These are phyloP conservation scores for Trypanosoma rangeli DNA, from an alignment of 208 protist species.

Conservation along the genomic window DNA sequence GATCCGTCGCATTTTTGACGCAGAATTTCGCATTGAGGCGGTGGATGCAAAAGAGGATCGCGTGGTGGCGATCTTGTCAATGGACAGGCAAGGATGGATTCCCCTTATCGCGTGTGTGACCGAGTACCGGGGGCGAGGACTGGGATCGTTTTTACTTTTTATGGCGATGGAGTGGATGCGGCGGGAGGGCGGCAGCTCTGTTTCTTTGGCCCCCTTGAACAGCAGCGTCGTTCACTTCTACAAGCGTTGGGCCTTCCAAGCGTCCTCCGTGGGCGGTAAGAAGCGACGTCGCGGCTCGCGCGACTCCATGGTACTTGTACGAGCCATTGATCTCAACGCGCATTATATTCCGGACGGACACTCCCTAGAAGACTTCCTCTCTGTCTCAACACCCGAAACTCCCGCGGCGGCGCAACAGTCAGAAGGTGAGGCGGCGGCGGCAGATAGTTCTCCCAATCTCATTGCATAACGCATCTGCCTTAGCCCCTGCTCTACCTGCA, in stretches of 20 bases:
- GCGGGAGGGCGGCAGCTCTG: conserved; percentile 10
- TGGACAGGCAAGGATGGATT: conserved; percentile 40
- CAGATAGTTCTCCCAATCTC: background rate
- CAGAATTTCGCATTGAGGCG: conserved; percentile 36
- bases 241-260: conserved; percentile 36
- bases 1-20: conserved; percentile 25
- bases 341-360: conserved; percentile 29
- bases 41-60: conserved; percentile 5
- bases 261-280: background rate
- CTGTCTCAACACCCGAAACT: background rate
- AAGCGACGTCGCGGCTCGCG: conserved; percentile 14
- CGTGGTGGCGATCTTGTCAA: conserved; percentile 36
- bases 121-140: conserved; percentile 27
- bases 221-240: conserved; percentile 32
- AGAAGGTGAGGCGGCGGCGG: background rate
- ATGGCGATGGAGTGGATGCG: conserved; percentile 48
- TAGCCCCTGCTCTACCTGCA: background rate
- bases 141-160: conserved; percentile 58
- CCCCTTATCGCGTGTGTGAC: conserved; percentile 34
- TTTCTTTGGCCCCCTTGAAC: conserved; percentile 37
- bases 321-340: conserved; percentile 27
- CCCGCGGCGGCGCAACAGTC: background rate
- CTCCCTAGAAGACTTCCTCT: conserved; percentile 22
- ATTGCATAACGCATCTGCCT: background rate
- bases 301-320: conserved; percentile 22